Evolutionary conservation across 257 asterid species (phyloP).

Genomic region (Gentiana straminea): DNA sequence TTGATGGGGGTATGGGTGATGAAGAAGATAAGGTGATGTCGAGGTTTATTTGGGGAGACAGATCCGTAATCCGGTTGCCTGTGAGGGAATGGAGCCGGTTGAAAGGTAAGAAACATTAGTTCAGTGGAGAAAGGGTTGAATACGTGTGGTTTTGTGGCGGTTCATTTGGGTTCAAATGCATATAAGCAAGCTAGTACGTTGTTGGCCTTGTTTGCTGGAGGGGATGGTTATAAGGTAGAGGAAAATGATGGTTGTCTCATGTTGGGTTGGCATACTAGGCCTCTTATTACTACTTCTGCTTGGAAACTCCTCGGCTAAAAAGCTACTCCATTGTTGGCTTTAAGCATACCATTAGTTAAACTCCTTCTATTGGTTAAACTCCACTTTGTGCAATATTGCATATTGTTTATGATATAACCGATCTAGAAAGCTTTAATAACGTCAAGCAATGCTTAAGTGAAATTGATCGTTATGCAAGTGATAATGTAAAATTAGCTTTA

Average conservation of each 20-base stretch:
- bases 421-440: no score
- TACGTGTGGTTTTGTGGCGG: slow-evolving; percentile 57
- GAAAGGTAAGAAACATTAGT: slow-evolving; percentile 74
- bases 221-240: slow-evolving; percentile 73
- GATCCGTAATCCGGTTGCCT: slow-evolving; percentile 83
- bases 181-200: slow-evolving; percentile 83
- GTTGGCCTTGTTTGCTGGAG: slow-evolving; percentile 63
- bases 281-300: slow-evolving; percentile 80
- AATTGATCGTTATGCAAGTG: no score
- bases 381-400: no score
- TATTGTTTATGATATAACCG: no score
- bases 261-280: slow-evolving; percentile 87
- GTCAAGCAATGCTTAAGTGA: no score
- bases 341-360: no score
- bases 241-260: slow-evolving; percentile 72
- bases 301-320: slow-evolving; percentile 35
- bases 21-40: slow-evolving; percentile 59
- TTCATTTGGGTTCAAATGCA: slow-evolving; percentile 72
- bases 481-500: no score
- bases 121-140: slow-evolving; percentile 67
- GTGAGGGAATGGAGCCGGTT: slow-evolving; percentile 64
- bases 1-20: slow-evolving; percentile 24
- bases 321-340: no score
- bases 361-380: no score
- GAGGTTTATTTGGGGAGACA: slow-evolving; percentile 71